Conservation (phyloP, 2,329 filamentous ascomycete genomes). For the Xylariomycetidae sp. region DNA sequence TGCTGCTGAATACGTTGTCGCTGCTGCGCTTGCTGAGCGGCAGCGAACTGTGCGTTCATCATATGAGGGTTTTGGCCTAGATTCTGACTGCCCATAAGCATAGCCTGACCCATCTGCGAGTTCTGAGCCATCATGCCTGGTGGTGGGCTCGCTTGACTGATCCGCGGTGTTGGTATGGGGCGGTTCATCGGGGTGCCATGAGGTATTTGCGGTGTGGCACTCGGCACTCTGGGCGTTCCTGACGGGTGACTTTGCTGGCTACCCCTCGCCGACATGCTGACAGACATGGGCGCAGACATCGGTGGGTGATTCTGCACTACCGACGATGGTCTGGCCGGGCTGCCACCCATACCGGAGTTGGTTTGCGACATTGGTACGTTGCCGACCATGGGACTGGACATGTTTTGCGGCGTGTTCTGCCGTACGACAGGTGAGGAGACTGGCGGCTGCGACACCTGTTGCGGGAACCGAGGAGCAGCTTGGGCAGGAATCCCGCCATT, state of each 20-base stretch:
- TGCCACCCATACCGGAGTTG: constrained; percentile 62
- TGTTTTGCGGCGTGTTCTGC: constrained; percentile 58
- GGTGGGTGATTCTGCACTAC: constrained; percentile 53
- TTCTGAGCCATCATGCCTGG: constrained; percentile 53
- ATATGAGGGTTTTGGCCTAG: constrained; percentile 26
- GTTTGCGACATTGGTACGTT: constrained; percentile 59
- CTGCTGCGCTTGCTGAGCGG: constrained; percentile 33
- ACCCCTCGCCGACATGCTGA: constrained; percentile 57
- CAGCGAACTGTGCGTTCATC: constrained; percentile 40
- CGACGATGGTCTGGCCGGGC: constrained; percentile 60
- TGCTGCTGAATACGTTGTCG: constrained; percentile 26
- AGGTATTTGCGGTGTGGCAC: constrained; percentile 54
- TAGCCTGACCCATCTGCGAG: constrained; percentile 46
- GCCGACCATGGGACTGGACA: constrained; percentile 60
- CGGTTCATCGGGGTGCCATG: constrained; percentile 54
- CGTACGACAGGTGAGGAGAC: constrained; percentile 63
- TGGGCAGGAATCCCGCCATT: constrained; percentile 37
- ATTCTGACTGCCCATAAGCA: constrained; percentile 46
- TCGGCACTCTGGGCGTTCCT: constrained; percentile 57
- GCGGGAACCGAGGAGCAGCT: constrained; percentile 41
- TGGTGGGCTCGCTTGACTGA: constrained; percentile 57
- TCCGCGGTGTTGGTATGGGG: constrained; percentile 51
- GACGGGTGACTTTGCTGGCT: constrained; percentile 62
- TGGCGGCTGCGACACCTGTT: constrained; percentile 55
- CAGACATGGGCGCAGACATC: constrained; percentile 54